Evolutionary conservation across 2,329 filamentous ascomycete species (phyloP), one percentile per base, ranked within the genome.

Genomic region (Penicillium polonicum): DNA sequence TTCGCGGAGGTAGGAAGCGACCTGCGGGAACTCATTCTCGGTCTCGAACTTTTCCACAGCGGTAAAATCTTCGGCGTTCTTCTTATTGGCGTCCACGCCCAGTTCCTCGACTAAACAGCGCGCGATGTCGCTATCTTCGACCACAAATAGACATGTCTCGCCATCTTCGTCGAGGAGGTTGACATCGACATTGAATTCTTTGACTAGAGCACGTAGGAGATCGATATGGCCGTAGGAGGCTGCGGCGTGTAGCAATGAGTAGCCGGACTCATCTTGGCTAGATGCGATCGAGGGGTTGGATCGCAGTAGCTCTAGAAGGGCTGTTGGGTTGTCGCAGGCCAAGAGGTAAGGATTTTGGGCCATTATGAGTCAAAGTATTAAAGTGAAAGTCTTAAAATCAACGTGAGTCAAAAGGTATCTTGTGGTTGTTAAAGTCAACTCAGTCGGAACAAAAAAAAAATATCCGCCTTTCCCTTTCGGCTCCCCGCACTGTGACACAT

Each of bases 91-190:
- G 66, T 96, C 86, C 33, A 89, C 85, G 5, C 87, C 85, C 3
- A 97, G 80, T 73, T 96, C 91, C 69, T 95, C 91, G 3, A 97
- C 84, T 8, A 99, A 80, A 52, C 88, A 84, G 66, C 85, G 85
- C 21, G 93, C 93, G 43, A 91, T 88, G 4, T 90, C 87, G 48
- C 89, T 80, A 0, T 86, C 90, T 76, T 99, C 94, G 29, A 88
- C 86, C n/a, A 92, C 91, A 70, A 96, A 99, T 5, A 99, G 80
- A n/a, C 93, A 89, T 1, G 93, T 97, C 77, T 99, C 94, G 56
- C 87, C 85, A 72, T 99, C 94, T 73, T 96, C 91, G 71, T 99
- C 94, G 64, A 84, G 85, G 52, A 97, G 79, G 72, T 97, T 88
- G 48, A 92, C 84, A 59, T 92, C 80, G 25, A 93, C 92, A 13